phyloP scores from a whole-genome alignment of 1,284 basidiomycete genomes.

The Xerocomus cyaneibrunnescens region DNA sequence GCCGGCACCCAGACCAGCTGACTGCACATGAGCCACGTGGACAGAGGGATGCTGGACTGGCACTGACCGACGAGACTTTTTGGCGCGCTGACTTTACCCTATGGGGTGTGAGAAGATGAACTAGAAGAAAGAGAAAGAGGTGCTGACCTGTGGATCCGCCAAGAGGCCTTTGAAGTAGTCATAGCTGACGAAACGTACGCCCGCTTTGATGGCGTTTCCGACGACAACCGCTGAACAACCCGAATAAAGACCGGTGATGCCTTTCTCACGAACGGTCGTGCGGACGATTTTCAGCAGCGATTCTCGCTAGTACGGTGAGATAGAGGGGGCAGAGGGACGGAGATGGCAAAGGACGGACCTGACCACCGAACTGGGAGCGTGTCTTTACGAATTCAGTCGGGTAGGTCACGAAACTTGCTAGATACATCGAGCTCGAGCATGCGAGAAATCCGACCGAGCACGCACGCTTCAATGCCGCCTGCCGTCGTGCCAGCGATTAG shows the following conservation, averaged over 20 bases:
- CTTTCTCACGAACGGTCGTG: constrained; percentile 70
- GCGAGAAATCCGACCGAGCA: neutral
- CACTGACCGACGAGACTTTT: constrained; percentile 76
- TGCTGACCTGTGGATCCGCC: constrained; percentile 73
- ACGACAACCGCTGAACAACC: constrained; percentile 85
- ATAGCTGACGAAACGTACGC: constrained; percentile 93
- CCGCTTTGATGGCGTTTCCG: constrained; percentile 91
- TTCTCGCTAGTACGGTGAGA: constrained; percentile 34
- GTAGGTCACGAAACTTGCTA: constrained; percentile 74
- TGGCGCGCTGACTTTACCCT: constrained; percentile 90
- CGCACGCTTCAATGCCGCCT: constrained; percentile 89
- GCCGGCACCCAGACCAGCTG: constrained; percentile 92
- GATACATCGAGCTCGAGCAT: constrained; percentile 32
- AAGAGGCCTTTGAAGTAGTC: constrained; percentile 89
- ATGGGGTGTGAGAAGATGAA: neutral
- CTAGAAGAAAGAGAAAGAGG: neutral
- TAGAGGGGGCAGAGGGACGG: neutral
- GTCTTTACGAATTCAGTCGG: constrained; percentile 95
- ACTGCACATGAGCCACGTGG: neutral
- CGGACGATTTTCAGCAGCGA: constrained; percentile 67
- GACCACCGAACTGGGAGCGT: constrained; percentile 76
- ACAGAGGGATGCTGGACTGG: neutral
- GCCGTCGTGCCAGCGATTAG: constrained; percentile 91
- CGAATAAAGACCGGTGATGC: constrained; percentile 78
- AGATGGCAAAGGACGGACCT: constrained; percentile 44